phyloP scores from a whole-genome alignment of 805 yeast genomes.

The Wickerhamiella dianesei region DNA sequence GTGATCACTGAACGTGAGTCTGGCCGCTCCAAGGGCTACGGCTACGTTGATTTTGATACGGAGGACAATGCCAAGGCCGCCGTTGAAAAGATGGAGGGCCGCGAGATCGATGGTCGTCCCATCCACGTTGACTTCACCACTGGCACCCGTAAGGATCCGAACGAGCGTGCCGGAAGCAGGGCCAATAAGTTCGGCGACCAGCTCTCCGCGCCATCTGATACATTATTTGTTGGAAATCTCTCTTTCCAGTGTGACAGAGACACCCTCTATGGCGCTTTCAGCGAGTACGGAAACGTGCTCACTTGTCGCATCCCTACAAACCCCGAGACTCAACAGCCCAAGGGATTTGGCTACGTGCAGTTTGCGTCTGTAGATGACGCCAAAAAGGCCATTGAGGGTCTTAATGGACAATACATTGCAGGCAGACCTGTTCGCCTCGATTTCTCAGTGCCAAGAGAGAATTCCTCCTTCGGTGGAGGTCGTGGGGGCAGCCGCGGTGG shows the following conservation, averaged over 20 bases:
- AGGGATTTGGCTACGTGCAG: constrained; percentile 98
- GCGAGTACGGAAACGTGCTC: constrained; percentile 65
- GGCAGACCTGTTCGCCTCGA: constrained; percentile 94
- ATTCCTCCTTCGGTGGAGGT: constrained; percentile 26
- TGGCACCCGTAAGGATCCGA: constrained; percentile 46
- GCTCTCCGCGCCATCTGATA: constrained; percentile 86
- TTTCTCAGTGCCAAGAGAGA: constrained; percentile 80
- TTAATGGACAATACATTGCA: constrained; percentile 78
- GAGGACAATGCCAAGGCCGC: constrained; percentile 77
- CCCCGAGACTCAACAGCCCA: constrained; percentile 97
- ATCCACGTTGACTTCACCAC: constrained; percentile 86
- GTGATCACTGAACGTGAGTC: constrained; percentile 87
- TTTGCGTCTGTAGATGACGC: constrained; percentile 80
- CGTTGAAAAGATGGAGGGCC: constrained; percentile 70
- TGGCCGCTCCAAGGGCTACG: constrained; percentile 89
- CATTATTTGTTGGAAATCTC: constrained; percentile 90
- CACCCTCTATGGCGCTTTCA: constrained; percentile 55
- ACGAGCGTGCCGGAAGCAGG: constrained; percentile 51
- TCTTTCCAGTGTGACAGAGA: constrained; percentile 85
- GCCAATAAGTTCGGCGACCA: constrained; percentile 84
- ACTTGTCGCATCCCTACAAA: constrained; percentile 95
- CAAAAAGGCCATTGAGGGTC: constrained; percentile 67
- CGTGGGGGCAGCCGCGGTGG: constrained; percentile 17
- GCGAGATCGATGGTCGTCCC: constrained; percentile 94
- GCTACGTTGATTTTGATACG: constrained; percentile 80